phyloP scores from a whole-genome alignment of 2,329 filamentous ascomycete genomes.

The Fusarium robinianum region DNA sequence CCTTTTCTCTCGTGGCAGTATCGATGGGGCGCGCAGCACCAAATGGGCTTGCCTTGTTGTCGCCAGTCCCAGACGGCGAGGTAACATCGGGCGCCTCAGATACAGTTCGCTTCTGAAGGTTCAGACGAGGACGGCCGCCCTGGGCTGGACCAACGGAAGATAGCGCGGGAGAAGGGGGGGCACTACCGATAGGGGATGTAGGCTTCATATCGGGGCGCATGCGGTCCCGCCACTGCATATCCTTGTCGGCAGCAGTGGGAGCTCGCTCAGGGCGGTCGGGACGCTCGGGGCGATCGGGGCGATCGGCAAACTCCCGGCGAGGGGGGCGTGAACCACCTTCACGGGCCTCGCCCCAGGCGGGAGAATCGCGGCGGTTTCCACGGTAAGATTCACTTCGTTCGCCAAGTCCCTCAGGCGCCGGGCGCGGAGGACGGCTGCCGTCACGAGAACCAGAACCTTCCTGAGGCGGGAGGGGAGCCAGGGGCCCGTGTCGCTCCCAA shows the following conservation, averaged over 20 bases:
- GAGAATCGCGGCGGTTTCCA: slow-evolving; percentile 68
- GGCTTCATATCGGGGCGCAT: slow-evolving; percentile 85
- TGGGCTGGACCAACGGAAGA: slow-evolving; percentile 53
- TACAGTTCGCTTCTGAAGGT: slow-evolving; percentile 89
- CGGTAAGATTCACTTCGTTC: slow-evolving; percentile 62
- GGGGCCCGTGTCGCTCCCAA: slow-evolving; percentile 93
- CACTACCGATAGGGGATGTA: slow-evolving; percentile 71
- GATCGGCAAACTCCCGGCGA: slow-evolving; percentile 74
- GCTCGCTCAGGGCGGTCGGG: slow-evolving; percentile 72
- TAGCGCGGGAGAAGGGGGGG: slow-evolving; percentile 74
- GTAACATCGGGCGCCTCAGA: slow-evolving; percentile 66
- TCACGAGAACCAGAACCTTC: slow-evolving; percentile 56
- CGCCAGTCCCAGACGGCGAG: slow-evolving; percentile 57
- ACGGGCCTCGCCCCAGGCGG: slow-evolving; percentile 75
- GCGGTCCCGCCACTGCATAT: slow-evolving; percentile 88
- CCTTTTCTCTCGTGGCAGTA: slow-evolving; percentile 83
- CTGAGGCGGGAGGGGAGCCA: slow-evolving; percentile 71
- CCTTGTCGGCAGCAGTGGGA: slow-evolving; percentile 87
- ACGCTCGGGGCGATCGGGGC: slow-evolving; percentile 71
- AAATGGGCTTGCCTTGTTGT: slow-evolving; percentile 89
- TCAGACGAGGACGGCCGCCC: slow-evolving; percentile 75
- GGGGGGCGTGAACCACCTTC: slow-evolving; percentile 81
- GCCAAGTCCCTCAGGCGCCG: slow-evolving; percentile 57
- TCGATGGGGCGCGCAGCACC: slow-evolving; percentile 93
- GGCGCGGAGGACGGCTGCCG: slow-evolving; percentile 54